A percentile compares a stretch with the other conserved stretches of the same genome.
These are phyloP conservation scores for Phialophora expanda DNA, from an alignment of 2,329 filamentous ascomycete species.

Conservation along the genomic window DNA sequence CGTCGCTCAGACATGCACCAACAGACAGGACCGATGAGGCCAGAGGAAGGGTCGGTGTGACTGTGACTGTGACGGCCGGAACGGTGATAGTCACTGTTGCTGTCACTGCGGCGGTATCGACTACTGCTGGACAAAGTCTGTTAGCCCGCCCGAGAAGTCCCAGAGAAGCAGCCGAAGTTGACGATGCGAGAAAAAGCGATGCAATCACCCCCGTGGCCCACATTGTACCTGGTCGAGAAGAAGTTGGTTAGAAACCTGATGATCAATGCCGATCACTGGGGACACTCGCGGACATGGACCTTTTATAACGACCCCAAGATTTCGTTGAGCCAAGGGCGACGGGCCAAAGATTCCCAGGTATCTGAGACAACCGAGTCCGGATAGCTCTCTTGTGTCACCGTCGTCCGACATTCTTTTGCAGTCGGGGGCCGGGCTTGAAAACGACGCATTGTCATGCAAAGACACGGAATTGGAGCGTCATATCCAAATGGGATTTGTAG, in stretches of 20 bases:
- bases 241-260: neutral
- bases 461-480: neutral
- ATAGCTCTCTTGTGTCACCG: slow-evolving; percentile 15
- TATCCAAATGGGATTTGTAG: neutral
- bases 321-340: neutral
- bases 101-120: slow-evolving; percentile 9
- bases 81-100: slow-evolving; percentile 5
- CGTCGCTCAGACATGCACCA: slow-evolving; percentile 18
- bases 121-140: slow-evolving; percentile 6
- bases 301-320: neutral
- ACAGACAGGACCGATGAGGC: neutral
- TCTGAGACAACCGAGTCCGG: slow-evolving; percentile 15
- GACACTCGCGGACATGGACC: neutral
- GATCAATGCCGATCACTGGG: neutral
- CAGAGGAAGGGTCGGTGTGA: slow-evolving; percentile 1
- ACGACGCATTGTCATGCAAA: neutral
- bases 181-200: slow-evolving; percentile 6
- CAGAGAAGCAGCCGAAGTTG: slow-evolving; percentile 11
- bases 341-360: neutral
- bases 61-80: slow-evolving; percentile 7
- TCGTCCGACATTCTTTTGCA: slow-evolving; percentile 11
- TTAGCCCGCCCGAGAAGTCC: slow-evolving; percentile 7
- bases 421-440: neutral
- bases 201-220: slow-evolving; percentile 2
- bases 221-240: neutral